phyloP scores from a whole-genome alignment of 2,329 filamentous ascomycete genomes.

The Cladophialophora exuberans region DNA sequence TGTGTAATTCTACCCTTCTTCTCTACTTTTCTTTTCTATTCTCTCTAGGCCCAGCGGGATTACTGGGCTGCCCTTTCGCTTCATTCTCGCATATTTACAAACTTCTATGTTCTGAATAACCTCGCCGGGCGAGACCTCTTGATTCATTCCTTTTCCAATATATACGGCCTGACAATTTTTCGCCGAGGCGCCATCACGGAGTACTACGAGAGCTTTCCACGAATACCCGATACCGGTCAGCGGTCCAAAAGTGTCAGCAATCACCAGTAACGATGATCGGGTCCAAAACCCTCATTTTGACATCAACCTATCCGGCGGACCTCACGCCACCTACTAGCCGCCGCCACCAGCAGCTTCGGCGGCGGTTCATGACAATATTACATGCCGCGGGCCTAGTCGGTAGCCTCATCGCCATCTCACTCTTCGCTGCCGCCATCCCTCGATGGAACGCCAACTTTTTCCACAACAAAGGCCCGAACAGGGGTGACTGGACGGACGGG shows the following conservation, averaged over 20 bases:
- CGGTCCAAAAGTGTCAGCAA: background rate
- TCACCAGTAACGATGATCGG: constrained; percentile 10
- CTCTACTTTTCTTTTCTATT: constrained; percentile 4
- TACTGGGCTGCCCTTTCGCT: background rate
- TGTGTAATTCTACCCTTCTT: no score
- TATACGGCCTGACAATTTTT: background rate
- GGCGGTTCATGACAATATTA: constrained; percentile 28
- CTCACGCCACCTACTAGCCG: constrained; percentile 9
- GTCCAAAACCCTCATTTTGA: constrained; percentile 27
- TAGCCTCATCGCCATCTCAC: constrained; percentile 35
- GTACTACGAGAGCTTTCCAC: background rate
- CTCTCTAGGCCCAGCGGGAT: background rate
- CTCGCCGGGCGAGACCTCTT: constrained; percentile 3
- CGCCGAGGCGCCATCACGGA: background rate
- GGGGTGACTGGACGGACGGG: constrained; percentile 39
- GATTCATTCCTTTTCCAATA: background rate
- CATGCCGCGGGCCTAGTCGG: constrained; percentile 30
- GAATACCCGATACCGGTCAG: background rate
- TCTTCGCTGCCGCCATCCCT: constrained; percentile 37
- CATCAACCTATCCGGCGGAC: constrained; percentile 25
- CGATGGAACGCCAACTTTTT: constrained; percentile 37
- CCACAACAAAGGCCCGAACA: constrained; percentile 33
- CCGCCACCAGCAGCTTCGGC: constrained; percentile 18
- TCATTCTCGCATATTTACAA: background rate
- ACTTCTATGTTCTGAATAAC: background rate